These are phyloP conservation scores for Vitis rupestris DNA, from an alignment of 164 flowering plant genomes.

Conservation along the genomic window DNA sequence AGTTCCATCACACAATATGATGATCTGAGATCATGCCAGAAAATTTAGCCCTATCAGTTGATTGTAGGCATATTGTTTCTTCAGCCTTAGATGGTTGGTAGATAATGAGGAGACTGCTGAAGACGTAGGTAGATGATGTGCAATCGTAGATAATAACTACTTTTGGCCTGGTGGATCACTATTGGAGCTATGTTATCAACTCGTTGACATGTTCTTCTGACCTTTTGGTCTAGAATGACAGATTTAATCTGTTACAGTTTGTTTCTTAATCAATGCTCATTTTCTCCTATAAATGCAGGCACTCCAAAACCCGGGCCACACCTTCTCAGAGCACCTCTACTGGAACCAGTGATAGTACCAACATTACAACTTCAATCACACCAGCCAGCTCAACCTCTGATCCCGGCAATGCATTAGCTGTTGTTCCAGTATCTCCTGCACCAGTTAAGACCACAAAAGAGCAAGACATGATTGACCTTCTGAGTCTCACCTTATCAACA, in stretches of 20 bases:
- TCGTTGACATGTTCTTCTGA: neutral
- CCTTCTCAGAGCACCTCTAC: constrained; percentile 28
- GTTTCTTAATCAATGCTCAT: neutral
- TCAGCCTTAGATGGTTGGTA: too few species aligned
- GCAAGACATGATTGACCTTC: constrained; percentile 80
- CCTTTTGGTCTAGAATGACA: neutral
- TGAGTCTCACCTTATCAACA: constrained; percentile 73
- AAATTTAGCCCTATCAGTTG: too few species aligned
- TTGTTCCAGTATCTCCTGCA: constrained; percentile 44
- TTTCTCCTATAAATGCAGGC: constrained; percentile 44
- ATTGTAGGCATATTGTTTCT: too few species aligned
- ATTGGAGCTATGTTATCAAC: neutral
- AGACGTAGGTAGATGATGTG: too few species aligned
- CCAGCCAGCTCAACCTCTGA: constrained; percentile 20
- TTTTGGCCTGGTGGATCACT: neutral
- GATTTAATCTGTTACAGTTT: neutral
- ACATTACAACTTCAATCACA: constrained; percentile 14
- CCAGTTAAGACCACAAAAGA: constrained; percentile 58
- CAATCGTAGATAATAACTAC: neutral
- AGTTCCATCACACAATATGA: too few species aligned
- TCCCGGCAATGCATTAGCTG: constrained; percentile 51
- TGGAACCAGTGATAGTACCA: constrained; percentile 20
- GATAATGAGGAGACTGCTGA: too few species aligned
- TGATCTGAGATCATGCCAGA: too few species aligned
- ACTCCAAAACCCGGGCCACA: constrained; percentile 37